Base-by-base conservation (phyloP, 768 basidiomycete genomes). In the Tricholoma bakamatsutake region DNA sequence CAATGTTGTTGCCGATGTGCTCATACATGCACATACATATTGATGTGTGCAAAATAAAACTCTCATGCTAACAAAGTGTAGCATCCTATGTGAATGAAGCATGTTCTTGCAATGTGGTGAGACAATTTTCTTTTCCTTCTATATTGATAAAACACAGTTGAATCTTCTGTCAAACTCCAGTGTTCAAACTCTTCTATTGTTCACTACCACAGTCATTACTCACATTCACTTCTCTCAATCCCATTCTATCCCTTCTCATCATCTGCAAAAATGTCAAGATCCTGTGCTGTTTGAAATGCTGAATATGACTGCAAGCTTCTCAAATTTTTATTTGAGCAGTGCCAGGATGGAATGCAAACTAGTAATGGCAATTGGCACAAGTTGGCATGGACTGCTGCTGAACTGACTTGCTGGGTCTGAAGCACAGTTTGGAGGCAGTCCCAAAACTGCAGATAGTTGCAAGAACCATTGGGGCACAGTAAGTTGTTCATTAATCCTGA, bases 351-450 rank as follows among this genome's bases (percentile, higher is more conserved):
- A 10, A 49, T 53, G 21, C 56, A 57, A 52, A 58, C 61, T 21
- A 63, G 62, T 40, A 65, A 65, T 40, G 51, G 60, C 37, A 57
- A 48, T 49, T 65, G 56, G 43, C 62, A 63, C 30, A 37, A 46
- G 6, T 31, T 24, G 33, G 61, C 60, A 17, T 66, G 62, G 59
- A 61, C 39, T 5, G 54, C 49, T 13, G 58, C 59, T 52, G 62
- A 63, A 46, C 52, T 30, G 13, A 35, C 58, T 66, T 3, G 34
- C 58, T 53, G 61, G 57, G 6, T 57, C 56, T 24, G 61, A 64
- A 48, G 17, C 43, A 1, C 21, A 40, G 8, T 48, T n/a, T 33
- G 61, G 63, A 5, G 61, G 62, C 4, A 31, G 27, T 12, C 48
- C 48, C 12, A 64, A 62, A 42, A 56, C 55, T 7, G 56, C 48